A percentile compares a stretch with the other conserved stretches of the same genome.
Conservation (phyloP, 2,329 filamentous ascomycete species). For the Paracoccidioides lutzii region DNA sequence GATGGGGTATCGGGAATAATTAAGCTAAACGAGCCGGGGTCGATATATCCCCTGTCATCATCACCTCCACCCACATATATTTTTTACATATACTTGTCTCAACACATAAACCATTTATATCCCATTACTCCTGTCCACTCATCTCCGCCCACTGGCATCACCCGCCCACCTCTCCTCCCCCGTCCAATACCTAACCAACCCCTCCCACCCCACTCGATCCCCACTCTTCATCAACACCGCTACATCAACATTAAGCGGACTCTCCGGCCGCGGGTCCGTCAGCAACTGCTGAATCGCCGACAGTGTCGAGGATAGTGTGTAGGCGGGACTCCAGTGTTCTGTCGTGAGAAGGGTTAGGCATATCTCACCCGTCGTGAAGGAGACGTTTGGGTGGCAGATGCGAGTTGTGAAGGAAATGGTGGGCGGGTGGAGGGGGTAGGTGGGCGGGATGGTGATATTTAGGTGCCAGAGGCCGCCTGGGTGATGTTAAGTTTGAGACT, state of each 20-base stretch:
- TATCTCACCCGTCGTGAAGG: conserved; percentile 68
- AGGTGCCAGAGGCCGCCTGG: conserved; percentile 71
- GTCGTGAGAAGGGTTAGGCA: conserved; percentile 74
- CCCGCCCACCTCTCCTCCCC: conserved; percentile 34
- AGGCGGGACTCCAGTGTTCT: conserved; percentile 69
- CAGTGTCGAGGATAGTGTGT: conserved; percentile 50
- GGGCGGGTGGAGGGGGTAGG: conserved; percentile 70
- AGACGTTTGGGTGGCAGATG: conserved; percentile 73
- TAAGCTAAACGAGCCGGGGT: too few relatives aligned
- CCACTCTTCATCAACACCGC: conserved; percentile 34
- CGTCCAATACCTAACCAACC: conserved; percentile 36
- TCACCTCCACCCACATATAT: too few relatives aligned
- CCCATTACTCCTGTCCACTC: background rate
- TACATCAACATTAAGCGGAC: conserved; percentile 37
- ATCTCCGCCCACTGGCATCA: background rate
- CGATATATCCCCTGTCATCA: background rate
- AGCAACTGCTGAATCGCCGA: conserved; percentile 36
- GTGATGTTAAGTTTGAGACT: conserved; percentile 5
- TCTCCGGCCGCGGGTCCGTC: conserved; percentile 33
- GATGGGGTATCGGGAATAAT: too few relatives aligned
- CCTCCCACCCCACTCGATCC: conserved; percentile 34
- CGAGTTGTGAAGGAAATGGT: conserved; percentile 68
- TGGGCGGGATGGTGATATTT: conserved; percentile 57
- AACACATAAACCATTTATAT: too few relatives aligned
- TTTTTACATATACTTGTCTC: too few relatives aligned